phyloP scores from a whole-genome alignment of 768 basidiomycete genomes.

The Artomyces pyxidatus region DNA sequence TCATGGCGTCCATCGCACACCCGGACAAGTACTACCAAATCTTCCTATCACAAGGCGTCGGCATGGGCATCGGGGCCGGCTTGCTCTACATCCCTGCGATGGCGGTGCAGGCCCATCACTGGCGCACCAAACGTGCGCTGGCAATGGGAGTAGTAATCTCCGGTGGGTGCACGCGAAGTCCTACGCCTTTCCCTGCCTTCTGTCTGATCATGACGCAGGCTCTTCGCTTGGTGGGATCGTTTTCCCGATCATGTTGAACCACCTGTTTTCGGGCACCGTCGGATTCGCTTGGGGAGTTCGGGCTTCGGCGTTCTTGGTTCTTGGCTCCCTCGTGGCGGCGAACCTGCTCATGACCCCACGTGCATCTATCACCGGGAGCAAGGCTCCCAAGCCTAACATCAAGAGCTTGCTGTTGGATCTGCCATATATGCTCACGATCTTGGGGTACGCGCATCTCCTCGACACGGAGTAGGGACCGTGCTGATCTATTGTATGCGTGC shows the following conservation, averaged over 20 bases:
- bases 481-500: too few species aligned
- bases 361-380: background rate
- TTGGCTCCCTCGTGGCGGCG: constrained; percentile 15
- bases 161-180: constrained; percentile 23
- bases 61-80: constrained; percentile 40
- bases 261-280: constrained; percentile 18
- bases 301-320: constrained; percentile 17
- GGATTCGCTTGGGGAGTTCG: constrained; percentile 39
- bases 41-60: constrained; percentile 43
- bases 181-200: background rate
- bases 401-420: constrained; percentile 11
- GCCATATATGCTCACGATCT: constrained; percentile 16
- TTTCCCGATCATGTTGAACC: constrained; percentile 28
- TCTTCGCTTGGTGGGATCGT: constrained; percentile 26
- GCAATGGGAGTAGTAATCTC: constrained; percentile 23
- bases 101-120: constrained; percentile 38
- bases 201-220: constrained; percentile 14
- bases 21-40: constrained; percentile 39
- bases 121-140: constrained; percentile 29
- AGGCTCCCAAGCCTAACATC: constrained; percentile 2
- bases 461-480: background rate
- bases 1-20: constrained; percentile 23
- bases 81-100: constrained; percentile 39
- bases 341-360: constrained; percentile 19
- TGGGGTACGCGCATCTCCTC: background rate